Base-by-base conservation (phyloP, 1,139 yeast genomes). In the Hansenula lynferdii region DNA sequence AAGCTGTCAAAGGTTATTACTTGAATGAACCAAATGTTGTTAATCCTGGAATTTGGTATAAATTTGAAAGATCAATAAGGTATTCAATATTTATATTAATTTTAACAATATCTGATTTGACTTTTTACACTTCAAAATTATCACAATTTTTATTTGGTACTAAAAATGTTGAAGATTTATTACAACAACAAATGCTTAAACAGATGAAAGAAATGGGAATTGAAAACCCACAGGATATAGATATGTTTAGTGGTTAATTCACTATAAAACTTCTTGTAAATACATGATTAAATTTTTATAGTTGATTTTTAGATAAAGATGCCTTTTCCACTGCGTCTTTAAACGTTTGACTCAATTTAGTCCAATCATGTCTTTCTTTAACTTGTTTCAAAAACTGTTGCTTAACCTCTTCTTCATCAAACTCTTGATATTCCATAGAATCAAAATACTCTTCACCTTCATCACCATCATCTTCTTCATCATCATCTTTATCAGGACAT, bases 131-230 rank as follows among this genome's bases (percentile, higher is more conserved):
- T 3, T 53, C 70, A 22, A 58, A 77, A 37, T 34, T 72, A 4
- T 63, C 66, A 34, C 78, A 73, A 47, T 45, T 64, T 24, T 39
- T 67, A 62, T 12, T 56, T 27, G 54, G 53, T 3, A 48, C 50
- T 9, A 57, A 54, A 39, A 77, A 77, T 8, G 53, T 70, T 9
- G 80, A 75, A 47, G 79, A 74, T 45, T 60, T 67, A 40, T 50
- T 75, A 15, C 77, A 72, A 43, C 52, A 58, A 36, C 66, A 69
- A 44, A 61, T 74, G 64, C 57, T 58, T 39, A 60, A 62, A 24
- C 64, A 72, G 21, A 70, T 74, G 37, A 61, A 60, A 42, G 62
- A 66, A 8, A 51, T 68, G 43, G 77, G 77, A 0, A 47, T 70
- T 26, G 70, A 67, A 47, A 26, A 39, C 31, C 51, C 54, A 7